phyloP scores from a whole-genome alignment of 805 yeast species.

The Saturnispora sanitii region DNA sequence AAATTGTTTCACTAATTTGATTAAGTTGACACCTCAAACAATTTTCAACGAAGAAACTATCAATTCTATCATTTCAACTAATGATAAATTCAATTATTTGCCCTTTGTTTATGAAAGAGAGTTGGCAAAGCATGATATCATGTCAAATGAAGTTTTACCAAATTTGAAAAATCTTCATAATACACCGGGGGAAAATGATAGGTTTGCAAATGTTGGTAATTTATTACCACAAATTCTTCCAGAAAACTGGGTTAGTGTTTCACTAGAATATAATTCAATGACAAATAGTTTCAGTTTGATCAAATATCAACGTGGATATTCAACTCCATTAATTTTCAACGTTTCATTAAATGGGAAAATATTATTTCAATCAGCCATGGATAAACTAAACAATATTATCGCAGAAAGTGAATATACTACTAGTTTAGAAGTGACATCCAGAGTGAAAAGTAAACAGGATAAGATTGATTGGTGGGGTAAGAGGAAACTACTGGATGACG shows the following conservation, averaged over 20 bases:
- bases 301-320: slow-evolving; percentile 9
- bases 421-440: slow-evolving; percentile 39
- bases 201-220: slow-evolving; percentile 3
- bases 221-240: slow-evolving; percentile 28
- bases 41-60: slow-evolving; percentile 1
- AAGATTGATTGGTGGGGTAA: slow-evolving; percentile 71
- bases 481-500: slow-evolving; percentile 51
- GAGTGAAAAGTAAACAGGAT: slow-evolving; percentile 46
- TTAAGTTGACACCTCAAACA: too few relatives aligned
- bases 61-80: background rate
- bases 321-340: slow-evolving; percentile 32
- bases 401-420: slow-evolving; percentile 54
- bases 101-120: slow-evolving; percentile 12
- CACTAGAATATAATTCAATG: slow-evolving; percentile 48
- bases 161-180: background rate
- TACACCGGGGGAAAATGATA: too few relatives aligned
- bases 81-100: slow-evolving; percentile 7
- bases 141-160: slow-evolving; percentile 16
- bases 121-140: slow-evolving; percentile 16
- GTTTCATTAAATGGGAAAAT: slow-evolving; percentile 50
- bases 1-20: slow-evolving; percentile 9
- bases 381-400: slow-evolving; percentile 44
- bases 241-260: slow-evolving; percentile 44
- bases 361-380: slow-evolving; percentile 36
- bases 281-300: slow-evolving; percentile 48